Evolutionary conservation across 371 early-diverging fungal species (phyloP).

Genomic region (Mortierella sp.): DNA sequence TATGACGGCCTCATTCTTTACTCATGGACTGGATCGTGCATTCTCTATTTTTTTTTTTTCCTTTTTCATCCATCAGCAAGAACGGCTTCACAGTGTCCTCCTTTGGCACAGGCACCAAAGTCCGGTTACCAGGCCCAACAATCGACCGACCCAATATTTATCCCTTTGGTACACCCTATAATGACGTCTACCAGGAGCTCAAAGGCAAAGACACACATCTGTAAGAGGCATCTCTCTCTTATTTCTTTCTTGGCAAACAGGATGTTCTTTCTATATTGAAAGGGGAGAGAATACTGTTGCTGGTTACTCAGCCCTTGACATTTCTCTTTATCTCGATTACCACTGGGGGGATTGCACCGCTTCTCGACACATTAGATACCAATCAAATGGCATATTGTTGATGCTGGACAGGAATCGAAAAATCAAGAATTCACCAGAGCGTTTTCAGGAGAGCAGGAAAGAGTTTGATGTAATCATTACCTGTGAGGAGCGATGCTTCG

Average conservation of each 20-base stretch:
- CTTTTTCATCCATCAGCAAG: conserved; percentile 56
- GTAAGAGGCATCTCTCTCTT: conserved; percentile 56
- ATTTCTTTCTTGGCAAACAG: background rate
- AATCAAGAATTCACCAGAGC: conserved; percentile 92
- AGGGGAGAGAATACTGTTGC: background rate
- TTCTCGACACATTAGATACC: conserved; percentile 72
- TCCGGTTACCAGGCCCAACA: conserved; percentile 94
- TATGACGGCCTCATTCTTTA: background rate
- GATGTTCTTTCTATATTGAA: no score
- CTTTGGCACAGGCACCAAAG: conserved; percentile 91
- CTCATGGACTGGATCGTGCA: background rate
- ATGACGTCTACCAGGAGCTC: conserved; percentile 88
- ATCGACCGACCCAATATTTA: conserved; percentile 92
- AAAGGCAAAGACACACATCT: conserved; percentile 74
- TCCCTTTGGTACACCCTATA: conserved; percentile 92
- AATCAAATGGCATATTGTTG: conserved; percentile 85
- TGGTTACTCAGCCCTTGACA: background rate
- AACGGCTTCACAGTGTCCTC: conserved; percentile 85
- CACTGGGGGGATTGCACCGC: background rate
- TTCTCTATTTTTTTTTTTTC: background rate
- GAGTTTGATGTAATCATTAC: conserved; percentile 95
- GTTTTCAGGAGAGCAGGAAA: conserved; percentile 80
- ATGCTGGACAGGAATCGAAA: conserved; percentile 95
- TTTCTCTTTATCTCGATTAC: conserved; percentile 6
- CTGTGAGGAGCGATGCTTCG: conserved; percentile 97